Conservation (phyloP, 305 asterid species). For the Fraxinus dipetala region DNA sequence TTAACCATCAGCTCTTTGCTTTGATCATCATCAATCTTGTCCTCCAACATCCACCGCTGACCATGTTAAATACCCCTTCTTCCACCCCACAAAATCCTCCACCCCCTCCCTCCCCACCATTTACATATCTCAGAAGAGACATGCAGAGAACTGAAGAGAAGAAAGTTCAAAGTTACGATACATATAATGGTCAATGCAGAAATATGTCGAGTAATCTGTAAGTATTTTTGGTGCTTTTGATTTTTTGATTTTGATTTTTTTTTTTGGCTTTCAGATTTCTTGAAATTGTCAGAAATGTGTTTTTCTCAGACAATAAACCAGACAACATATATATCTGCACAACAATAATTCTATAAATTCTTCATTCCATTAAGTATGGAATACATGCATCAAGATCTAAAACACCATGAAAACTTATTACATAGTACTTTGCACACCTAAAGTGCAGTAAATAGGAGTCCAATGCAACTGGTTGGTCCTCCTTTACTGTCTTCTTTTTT, state of each 20-base stretch:
- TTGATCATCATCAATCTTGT: conserved; percentile 58
- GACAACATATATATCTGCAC: conserved; percentile 35
- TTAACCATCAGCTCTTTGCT: conserved; percentile 49
- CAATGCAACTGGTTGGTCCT: conserved; percentile 39
- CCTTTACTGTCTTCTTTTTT: conserved; percentile 35
- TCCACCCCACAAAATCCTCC: conserved; percentile 39
- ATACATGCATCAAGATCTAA: conserved; percentile 42
- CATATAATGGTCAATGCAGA: not conserved
- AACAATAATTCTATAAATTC: conserved; percentile 47
- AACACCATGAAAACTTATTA: conserved; percentile 54
- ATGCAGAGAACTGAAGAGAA: conserved; percentile 18
- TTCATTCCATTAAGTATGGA: conserved; percentile 61
- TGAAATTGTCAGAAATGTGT: conserved; percentile 13
- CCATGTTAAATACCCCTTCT: conserved; percentile 49
- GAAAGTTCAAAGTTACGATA: conserved; percentile 23
- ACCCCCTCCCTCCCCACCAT: conserved; percentile 18
- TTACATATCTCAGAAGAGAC: conserved; percentile 27
- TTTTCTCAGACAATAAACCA: conserved; percentile 22
- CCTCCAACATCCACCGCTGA: conserved; percentile 55
- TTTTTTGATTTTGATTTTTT: not conserved
- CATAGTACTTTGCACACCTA: conserved; percentile 61
- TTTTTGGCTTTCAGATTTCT: conserved; percentile 15
- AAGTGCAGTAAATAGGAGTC: conserved; percentile 45
- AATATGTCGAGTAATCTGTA: conserved; percentile 10
- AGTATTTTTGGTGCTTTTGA: conserved; percentile 25